Evolutionary conservation across 345 rosid species (phyloP).

Genomic region (Citrus unshiu): DNA sequence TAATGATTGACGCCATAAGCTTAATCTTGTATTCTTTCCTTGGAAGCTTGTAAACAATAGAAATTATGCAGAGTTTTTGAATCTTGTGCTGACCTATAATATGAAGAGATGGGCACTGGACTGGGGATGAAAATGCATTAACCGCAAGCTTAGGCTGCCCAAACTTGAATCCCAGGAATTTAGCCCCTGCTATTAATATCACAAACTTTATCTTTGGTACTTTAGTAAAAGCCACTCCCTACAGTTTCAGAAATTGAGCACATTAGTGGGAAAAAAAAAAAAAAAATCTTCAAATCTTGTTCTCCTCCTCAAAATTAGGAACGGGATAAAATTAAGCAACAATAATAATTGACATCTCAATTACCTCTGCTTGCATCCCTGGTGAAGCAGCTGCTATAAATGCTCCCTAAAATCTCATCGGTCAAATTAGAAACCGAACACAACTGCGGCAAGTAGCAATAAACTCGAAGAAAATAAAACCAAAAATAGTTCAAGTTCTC

Average conservation of each 20-base stretch:
- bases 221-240: slow-evolving; percentile 29
- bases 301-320: neutral
- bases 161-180: slow-evolving; percentile 30
- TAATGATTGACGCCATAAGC: neutral
- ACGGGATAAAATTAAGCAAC: neutral
- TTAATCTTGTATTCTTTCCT: neutral
- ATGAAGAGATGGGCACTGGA: slow-evolving; percentile 55
- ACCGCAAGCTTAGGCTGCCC: slow-evolving; percentile 50
- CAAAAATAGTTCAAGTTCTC: neutral
- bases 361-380: slow-evolving; percentile 44
- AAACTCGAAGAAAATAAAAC: neutral
- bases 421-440: neutral
- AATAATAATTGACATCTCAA: neutral
- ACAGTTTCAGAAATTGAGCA: neutral
- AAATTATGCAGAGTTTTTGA: neutral
- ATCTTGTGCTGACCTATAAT: slow-evolving; percentile 38
- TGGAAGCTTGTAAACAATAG: neutral
- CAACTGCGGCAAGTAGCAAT: neutral
- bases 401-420: slow-evolving; percentile 34
- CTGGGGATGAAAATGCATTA: slow-evolving; percentile 47
- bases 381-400: slow-evolving; percentile 42
- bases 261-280: neutral
- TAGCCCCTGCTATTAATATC: slow-evolving; percentile 46
- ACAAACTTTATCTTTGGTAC: slow-evolving; percentile 50
- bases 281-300: neutral